Base-by-base conservation (phyloP, 1,139 yeast genomes). In the Lodderomyces orthopsilosis region DNA sequence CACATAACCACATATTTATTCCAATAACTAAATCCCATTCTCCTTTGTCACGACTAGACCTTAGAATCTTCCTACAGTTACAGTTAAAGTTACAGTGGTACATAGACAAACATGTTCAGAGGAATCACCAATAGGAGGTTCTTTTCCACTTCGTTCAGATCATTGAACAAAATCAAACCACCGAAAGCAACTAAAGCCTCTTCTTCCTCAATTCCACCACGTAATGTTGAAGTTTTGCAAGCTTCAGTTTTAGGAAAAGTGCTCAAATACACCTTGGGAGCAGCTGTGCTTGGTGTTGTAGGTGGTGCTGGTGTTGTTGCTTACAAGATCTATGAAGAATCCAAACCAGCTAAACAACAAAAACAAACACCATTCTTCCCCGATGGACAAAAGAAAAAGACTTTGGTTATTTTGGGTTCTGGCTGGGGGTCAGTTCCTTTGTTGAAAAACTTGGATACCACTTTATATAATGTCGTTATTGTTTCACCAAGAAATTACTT, bases 401-500 rank as follows among this genome's bases (percentile, higher is more conserved):
- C 91, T 37, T 70, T 91, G 59, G 95, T 91, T 44, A 82, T 91
- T 52, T 77, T 91, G 55, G 97, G 98, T 47, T 81, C 95, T 37
- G 97, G 97, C 46, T 91, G 97, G 97, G 97, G 95, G 46, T 80
- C 95, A 13, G 82, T 86, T 42, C 80, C 93, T 2, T 69, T 90
- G 53, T 75, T 91, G 65, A 90, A 89, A 70, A 80, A 84, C 62
- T 75, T 91, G 63, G 96, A 91, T 63, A 85, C 96, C 41, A 72
- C 91, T 38, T 71, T 84, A 62, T 91, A 90, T 70, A 88, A 91
- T 62, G 96, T 91, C 43, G 83, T 88, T 44, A 83, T 91, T 44
- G 85, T 91, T 41, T 88, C 96, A 30, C 97, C 98, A 49, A 81
- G 97, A 71, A 90, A 90, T 75, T 90, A 89, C 75, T 91, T 91